Evolutionary conservation across 345 rosid species (phyloP), one percentile per base, ranked within the genome.

Genomic region (Capsella bursapastoris): DNA sequence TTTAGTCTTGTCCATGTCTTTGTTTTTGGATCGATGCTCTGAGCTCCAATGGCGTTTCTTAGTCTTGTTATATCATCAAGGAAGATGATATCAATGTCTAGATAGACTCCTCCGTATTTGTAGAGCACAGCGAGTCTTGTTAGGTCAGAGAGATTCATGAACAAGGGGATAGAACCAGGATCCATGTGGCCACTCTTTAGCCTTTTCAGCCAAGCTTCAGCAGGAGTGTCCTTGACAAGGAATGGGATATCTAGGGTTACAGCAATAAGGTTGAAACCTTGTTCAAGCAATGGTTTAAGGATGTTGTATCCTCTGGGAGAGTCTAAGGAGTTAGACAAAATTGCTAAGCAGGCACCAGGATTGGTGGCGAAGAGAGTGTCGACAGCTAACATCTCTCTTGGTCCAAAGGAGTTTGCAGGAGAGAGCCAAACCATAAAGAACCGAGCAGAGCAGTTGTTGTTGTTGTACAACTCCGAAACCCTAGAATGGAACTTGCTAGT

Each of bases 381-480:
- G 5, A 83, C 57, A 1, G 89, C 86, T 73, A 88, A 50, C 75
- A 86, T 74, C 70, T 92, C 92, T 66, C 89, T 86, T 45, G 85
- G 79, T 32, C 87, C 86, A 27, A 87, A 88, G 3, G 85, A 70
- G 1, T 62, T 51, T 3, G 82, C 87, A 0, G 87, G 80, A 9
- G 98, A 86, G 59, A 92, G 86, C 95, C 93, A 92, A 27, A 86
- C 82, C 98, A 88, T 87, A 79, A 83, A 90, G 78, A 88, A 85
- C 65, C 77, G 84, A 48, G 82, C 80, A 0, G 77, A 72, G 48
- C 95, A 90, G 1, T 82, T 63, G 11, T 79, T 57, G 80, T 22
- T 22, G 25, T 70, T 71, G 71, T 78, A 78, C 45, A 88, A 81
- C 45, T 83, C 82, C 47, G 50, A n/a, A 72, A 82, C 83, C 27